phyloP scores from a whole-genome alignment of 2,329 filamentous ascomycete species.

The Juglanconis oblonga region DNA sequence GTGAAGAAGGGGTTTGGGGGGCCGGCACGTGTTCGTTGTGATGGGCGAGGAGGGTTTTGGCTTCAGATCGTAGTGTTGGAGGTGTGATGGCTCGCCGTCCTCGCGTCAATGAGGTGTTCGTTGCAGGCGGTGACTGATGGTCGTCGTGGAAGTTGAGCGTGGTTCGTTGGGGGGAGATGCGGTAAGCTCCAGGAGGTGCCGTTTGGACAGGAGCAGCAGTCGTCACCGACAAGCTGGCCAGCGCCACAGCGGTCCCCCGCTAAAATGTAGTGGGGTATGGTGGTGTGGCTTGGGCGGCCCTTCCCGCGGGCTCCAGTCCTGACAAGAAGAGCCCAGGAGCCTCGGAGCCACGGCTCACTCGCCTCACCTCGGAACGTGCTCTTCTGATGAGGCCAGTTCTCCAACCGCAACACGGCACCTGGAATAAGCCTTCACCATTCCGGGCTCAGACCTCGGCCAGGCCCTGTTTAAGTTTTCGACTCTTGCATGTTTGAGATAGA shows the following conservation, averaged over 20 bases:
- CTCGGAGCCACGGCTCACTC: too few relatives aligned
- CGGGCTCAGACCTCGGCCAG: background rate
- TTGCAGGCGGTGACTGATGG: background rate
- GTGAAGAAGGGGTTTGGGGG: background rate
- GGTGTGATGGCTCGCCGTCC: background rate
- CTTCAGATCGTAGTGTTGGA: background rate
- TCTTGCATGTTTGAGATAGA: background rate
- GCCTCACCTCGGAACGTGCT: background rate
- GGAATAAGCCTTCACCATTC: too few relatives aligned
- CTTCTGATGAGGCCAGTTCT: too few relatives aligned
- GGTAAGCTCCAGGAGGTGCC: background rate
- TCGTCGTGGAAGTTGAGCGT: background rate
- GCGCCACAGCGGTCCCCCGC: constrained; percentile 8
- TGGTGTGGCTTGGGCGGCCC: constrained; percentile 4
- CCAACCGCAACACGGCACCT: too few relatives aligned
- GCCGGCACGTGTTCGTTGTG: background rate
- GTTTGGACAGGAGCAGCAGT: background rate
- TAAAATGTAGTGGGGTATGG: background rate
- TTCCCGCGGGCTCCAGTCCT: background rate
- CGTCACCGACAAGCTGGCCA: constrained; percentile 4
- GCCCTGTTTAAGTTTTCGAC: background rate
- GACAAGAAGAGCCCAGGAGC: too few relatives aligned
- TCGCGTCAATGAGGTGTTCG: background rate
- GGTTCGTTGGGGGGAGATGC: background rate
- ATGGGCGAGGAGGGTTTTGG: background rate